Evolutionary conservation across 2,329 filamentous ascomycete species (phyloP), one percentile per base, ranked within the genome.

Genomic region (Neofusicoccum kwambonambiense): DNA sequence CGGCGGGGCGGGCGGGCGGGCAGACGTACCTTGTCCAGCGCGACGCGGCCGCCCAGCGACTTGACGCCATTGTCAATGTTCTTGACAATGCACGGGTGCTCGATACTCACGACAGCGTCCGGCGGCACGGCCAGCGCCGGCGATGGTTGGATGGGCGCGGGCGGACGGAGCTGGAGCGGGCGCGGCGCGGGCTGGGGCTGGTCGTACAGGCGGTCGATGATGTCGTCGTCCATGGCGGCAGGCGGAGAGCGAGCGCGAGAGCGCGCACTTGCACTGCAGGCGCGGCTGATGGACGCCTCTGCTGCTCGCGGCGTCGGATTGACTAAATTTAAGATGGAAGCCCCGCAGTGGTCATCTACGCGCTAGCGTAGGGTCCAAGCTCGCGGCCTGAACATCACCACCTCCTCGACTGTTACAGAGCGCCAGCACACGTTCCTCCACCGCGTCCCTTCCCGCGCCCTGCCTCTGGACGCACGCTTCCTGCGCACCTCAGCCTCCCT

Each of bases 41-140:
- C 82, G 41, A 77, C 69, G 65, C 82, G 77, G 42, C 86, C 86
- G 47, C 88, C 86, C 51, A 90, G 81, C 44, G 88, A 89, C 50
- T 83, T 80, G 69, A 90, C 80, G 66, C 82, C 88, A 72, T 84
- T 87, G 71, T 89, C 85, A 64, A 89, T 74, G 74, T 90, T 87
- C 72, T 83, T 84, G 70, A 90, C 78, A 62, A 90, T 82, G 72
- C 86, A 87, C 61, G 89, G 89, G 76, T 90, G 88, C 72, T 91
- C 89, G 52, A 91, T 81, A 67, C 82, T 83, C 62, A 89, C 81
- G 54, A 90, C 78, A 60, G 81, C 78, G 67, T 81, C 79, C 42
- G 76, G 69, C 2, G 86, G 84, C 44, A 90, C 79, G 8, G 72
- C 66, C 71, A 84, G 84, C 72, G 80, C 81, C 0, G 84, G 82